Evolutionary conservation across 2,329 filamentous ascomycete species (phyloP).

Genomic region (Rhexocercosporidium sp.): DNA sequence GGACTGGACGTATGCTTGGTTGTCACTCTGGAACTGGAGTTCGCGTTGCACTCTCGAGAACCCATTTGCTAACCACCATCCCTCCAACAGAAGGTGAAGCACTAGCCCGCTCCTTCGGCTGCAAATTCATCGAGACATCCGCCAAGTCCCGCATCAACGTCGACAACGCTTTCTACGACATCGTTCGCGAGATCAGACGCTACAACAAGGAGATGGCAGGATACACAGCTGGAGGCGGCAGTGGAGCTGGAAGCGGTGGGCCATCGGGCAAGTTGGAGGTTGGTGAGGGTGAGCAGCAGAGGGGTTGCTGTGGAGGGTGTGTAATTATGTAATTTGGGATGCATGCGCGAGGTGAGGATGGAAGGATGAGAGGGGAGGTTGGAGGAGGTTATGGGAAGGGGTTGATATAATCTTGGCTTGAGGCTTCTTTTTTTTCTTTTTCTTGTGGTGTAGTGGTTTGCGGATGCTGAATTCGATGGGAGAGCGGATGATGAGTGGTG

Average conservation of each 20-base stretch:
- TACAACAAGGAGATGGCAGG: conserved; percentile 99
- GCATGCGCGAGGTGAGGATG: neutral
- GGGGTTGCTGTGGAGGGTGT: conserved; percentile 84
- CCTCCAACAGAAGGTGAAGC: conserved; percentile 77
- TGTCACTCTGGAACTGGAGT: neutral
- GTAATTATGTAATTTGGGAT: conserved; percentile 76
- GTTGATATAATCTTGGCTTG: conserved; percentile 5
- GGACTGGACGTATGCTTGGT: no score
- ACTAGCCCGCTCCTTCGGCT: conserved; percentile 85
- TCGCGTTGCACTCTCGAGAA: neutral
- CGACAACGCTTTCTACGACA: conserved; percentile 97
- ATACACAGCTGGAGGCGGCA: conserved; percentile 72
- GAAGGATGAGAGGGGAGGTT: neutral
- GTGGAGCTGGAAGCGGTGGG: conserved; percentile 63
- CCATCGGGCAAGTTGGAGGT: conserved; percentile 76
- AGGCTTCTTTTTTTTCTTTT: neutral
- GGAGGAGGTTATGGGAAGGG: neutral
- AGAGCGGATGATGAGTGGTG: no score
- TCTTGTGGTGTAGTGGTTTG: neutral
- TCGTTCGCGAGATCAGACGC: conserved; percentile 95
- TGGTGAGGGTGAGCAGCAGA: conserved; percentile 66
- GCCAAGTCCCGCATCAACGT: conserved; percentile 98
- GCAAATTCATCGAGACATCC: conserved; percentile 99
- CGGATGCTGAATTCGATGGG: neutral
- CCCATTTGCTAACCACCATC: neutral